Conservation (phyloP, 2,329 filamentous ascomycete species). For the Monosporascus sp. region DNA sequence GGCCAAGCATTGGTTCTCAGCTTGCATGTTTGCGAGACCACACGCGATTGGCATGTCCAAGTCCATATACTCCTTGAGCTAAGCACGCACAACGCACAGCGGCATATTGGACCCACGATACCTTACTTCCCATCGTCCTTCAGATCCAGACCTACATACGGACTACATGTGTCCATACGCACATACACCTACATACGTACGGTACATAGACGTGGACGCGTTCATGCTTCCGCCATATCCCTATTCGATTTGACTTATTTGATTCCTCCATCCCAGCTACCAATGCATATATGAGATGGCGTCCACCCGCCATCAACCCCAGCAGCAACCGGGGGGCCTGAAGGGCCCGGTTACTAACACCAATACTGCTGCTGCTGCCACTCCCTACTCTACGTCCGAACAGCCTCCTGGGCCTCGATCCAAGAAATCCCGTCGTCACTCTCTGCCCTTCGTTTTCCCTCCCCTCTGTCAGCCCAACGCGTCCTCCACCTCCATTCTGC, state of each 20-base stretch:
- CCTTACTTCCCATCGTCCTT: not conserved
- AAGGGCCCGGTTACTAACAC: slow-evolving; percentile 5
- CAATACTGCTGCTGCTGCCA: slow-evolving; percentile 1
- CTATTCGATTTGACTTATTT: not conserved
- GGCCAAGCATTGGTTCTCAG: not conserved
- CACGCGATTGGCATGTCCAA: not conserved
- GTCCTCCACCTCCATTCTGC: slow-evolving; percentile 48
- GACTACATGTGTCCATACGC: not conserved
- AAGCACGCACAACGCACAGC: not conserved
- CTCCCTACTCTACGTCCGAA: slow-evolving; percentile 14
- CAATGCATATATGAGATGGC: slow-evolving; percentile 14
- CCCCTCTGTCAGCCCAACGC: slow-evolving; percentile 43
- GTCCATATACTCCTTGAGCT: not conserved
- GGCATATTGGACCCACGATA: not conserved
- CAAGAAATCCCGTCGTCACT: slow-evolving; percentile 27
- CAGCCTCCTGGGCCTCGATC: slow-evolving; percentile 7
- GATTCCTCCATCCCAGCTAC: slow-evolving; percentile 1
- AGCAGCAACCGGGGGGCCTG: slow-evolving; percentile 5
- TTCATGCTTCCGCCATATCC: slow-evolving; percentile 1
- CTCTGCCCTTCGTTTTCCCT: slow-evolving; percentile 44
- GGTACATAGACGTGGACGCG: not conserved
- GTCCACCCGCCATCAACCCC: slow-evolving; percentile 5
- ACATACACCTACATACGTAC: not conserved
- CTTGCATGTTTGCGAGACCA: not conserved
- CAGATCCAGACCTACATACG: not conserved